A percentile compares a stretch with the other conserved stretches of the same genome.
Conservation (phyloP, 2,329 filamentous ascomycete genomes). For the Parastagonospora avenae region DNA sequence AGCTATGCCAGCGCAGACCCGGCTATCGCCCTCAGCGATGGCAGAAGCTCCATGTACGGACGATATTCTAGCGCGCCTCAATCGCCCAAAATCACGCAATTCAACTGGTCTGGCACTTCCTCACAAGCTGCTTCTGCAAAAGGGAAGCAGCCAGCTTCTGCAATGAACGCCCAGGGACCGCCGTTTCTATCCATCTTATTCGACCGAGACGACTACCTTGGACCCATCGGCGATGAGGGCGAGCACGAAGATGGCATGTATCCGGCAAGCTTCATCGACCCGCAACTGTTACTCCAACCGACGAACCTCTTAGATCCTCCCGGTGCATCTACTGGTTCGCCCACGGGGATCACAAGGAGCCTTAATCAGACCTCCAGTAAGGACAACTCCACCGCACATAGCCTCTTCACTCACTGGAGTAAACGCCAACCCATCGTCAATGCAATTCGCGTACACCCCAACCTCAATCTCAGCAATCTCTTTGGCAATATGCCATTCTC, state of each 20-base stretch:
- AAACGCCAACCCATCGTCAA: conserved; percentile 27
- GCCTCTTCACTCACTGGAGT: conserved; percentile 17
- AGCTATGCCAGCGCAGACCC: conserved; percentile 21
- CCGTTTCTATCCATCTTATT: conserved; percentile 22
- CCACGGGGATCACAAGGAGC: conserved; percentile 12
- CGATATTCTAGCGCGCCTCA: conserved; percentile 11
- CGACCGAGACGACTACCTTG: conserved; percentile 27
- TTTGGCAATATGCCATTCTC: conserved; percentile 26
- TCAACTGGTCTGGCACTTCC: conserved; percentile 6
- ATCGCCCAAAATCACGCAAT: conserved; percentile 13
- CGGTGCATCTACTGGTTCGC: conserved; percentile 4
- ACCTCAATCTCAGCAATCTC: conserved; percentile 20
- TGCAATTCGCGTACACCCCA: conserved; percentile 27
- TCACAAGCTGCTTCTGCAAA: conserved; percentile 5
- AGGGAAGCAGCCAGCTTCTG: conserved; percentile 11
- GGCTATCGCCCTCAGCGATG: conserved; percentile 5
- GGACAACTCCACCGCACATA: conserved; percentile 16
- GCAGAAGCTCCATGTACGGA: conserved; percentile 5
- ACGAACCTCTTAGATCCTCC: conserved; percentile 2
- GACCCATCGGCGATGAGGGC: conserved; percentile 15
- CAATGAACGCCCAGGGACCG: not conserved
- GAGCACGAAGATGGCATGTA: conserved; percentile 12
- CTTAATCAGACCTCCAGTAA: conserved; percentile 6
- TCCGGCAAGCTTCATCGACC: conserved; percentile 14
- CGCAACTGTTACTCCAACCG: conserved; percentile 11